These are phyloP conservation scores for Ganoderma sinense DNA, from an alignment of 1,284 basidiomycete species.

Conservation along the genomic window DNA sequence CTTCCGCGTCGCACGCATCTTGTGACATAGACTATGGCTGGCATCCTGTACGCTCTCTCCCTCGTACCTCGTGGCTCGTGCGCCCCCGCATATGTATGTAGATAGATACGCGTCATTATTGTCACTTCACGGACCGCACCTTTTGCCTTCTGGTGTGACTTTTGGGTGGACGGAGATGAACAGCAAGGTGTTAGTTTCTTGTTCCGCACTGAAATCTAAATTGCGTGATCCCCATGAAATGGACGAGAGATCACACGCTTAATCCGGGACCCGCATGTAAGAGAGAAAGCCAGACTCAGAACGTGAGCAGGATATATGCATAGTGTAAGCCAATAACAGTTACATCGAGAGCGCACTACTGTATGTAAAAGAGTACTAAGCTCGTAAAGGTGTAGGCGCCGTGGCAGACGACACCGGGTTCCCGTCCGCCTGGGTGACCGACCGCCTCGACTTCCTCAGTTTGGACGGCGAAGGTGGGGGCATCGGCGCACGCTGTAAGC, in stretches of 20 bases:
- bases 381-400: conserved; percentile 12
- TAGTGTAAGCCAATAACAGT: conserved; percentile 16
- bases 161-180: no score
- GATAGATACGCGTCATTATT: conserved; percentile 20
- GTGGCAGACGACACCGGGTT: conserved; percentile 7
- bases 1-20: neutral
- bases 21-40: conserved; percentile 19
- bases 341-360: neutral
- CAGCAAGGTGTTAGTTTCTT: no score
- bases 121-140: conserved; percentile 9
- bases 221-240: no score
- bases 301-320: neutral
- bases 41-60: conserved; percentile 12
- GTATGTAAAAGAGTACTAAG: conserved; percentile 4
- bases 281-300: no score
- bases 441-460: conserved; percentile 28
- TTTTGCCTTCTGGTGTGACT: neutral
- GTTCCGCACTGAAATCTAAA: neutral
- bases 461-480: conserved; percentile 27
- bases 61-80: conserved; percentile 4
- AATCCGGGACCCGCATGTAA: no score
- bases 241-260: no score
- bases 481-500: conserved; percentile 21
- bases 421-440: conserved; percentile 26
- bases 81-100: conserved; percentile 25